Conservation (phyloP, 2,329 filamentous ascomycete species). For the Ophiostoma australiae region DNA sequence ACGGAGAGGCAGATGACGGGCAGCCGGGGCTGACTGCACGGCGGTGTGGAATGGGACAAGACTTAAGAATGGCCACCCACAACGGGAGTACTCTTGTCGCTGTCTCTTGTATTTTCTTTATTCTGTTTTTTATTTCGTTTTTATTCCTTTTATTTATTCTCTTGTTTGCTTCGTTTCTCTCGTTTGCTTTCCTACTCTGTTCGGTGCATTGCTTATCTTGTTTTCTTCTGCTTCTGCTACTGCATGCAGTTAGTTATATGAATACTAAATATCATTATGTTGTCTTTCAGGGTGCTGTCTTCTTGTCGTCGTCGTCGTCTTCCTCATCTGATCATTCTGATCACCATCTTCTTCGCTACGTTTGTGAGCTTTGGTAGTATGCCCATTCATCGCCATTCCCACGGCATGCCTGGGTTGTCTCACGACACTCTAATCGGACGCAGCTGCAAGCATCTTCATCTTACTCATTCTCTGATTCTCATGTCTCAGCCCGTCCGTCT, state of each 20-base stretch:
- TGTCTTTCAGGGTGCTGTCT: background rate
- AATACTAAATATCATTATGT: background rate
- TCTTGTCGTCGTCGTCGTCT: background rate
- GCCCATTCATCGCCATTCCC: background rate
- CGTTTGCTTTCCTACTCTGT: conserved; percentile 1
- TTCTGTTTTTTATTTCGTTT: background rate
- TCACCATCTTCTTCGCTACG: background rate
- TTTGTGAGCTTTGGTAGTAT: too few species aligned
- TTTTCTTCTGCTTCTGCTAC: background rate
- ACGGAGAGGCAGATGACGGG: background rate
- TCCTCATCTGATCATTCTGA: background rate
- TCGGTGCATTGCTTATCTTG: background rate
- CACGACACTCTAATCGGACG: background rate
- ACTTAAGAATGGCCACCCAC: conserved; percentile 25
- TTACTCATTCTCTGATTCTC: background rate
- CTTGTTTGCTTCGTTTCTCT: background rate
- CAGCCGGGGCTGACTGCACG: conserved; percentile 10
- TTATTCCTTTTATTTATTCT: background rate
- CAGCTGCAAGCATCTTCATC: background rate
- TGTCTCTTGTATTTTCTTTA: conserved; percentile 2
- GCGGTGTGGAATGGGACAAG: background rate
- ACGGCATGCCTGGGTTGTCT: background rate
- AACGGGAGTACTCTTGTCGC: conserved; percentile 17
- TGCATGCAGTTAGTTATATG: conserved; percentile 6
- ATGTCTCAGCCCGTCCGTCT: background rate